A percentile compares a stretch with the other conserved stretches of the same genome.
These are phyloP conservation scores for Saccharomycodes ludwigii DNA, from an alignment of 805 yeast species.

Conservation along the genomic window DNA sequence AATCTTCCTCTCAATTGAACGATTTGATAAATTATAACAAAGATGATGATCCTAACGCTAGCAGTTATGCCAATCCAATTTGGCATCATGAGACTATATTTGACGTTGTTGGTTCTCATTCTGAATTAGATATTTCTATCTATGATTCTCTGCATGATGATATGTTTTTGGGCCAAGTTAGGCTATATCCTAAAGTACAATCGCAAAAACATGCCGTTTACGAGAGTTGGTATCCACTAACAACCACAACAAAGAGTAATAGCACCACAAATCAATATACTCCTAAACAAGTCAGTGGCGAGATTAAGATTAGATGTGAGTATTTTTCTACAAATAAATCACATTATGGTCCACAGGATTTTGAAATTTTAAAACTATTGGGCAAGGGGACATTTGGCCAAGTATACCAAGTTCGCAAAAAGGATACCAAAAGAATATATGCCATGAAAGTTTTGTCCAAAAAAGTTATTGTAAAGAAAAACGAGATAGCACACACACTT, in stretches of 20 bases:
- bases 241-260: too few species aligned
- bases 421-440: conserved; percentile 79
- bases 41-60: conserved; percentile 5
- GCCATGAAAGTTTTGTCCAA: conserved; percentile 96
- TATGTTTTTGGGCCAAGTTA: conserved; percentile 74
- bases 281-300: conserved; percentile 70
- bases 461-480: conserved; percentile 89
- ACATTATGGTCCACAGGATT: conserved; percentile 88
- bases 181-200: conserved; percentile 48
- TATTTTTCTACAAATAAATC: conserved; percentile 58
- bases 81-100: conserved; percentile 93
- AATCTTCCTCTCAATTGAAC: conserved; percentile 31
- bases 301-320: conserved; percentile 61
- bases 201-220: conserved; percentile 24
- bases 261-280: too few species aligned
- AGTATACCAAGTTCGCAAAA: conserved; percentile 89
- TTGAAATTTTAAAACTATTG: conserved; percentile 76
- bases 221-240: conserved; percentile 65
- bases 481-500: conserved; percentile 95
- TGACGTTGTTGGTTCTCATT: conserved; percentile 76
- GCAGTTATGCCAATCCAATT: conserved; percentile 39
- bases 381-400: conserved; percentile 98
- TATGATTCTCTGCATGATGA: conserved; percentile 80
- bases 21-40: conserved; percentile 15
- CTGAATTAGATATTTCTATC: conserved; percentile 80